Evolutionary conservation across 495 filamentous ascomycete genomes (phyloP).

Genomic region (Penicillium canariense): DNA sequence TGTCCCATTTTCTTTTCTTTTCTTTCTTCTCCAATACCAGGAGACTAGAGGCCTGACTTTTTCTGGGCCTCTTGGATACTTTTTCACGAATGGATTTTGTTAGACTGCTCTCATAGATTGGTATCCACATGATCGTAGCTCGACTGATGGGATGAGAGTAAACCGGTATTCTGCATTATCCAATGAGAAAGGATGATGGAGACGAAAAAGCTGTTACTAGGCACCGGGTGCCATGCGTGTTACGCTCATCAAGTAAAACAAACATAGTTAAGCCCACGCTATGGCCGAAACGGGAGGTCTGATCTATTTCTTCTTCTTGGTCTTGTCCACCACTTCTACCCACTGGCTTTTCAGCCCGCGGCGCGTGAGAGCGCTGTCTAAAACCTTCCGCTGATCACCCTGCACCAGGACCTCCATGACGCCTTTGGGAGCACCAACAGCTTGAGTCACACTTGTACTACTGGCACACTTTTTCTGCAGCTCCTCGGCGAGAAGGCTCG

Average conservation of each 20-base stretch:
- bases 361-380: slow-evolving; percentile 59
- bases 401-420: slow-evolving; percentile 72
- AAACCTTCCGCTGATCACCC: slow-evolving; percentile 61
- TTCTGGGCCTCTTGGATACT: slow-evolving; percentile 7
- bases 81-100: slow-evolving; percentile 26
- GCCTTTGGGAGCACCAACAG: slow-evolving; percentile 59
- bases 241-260: too few relatives aligned
- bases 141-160: too few relatives aligned
- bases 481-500: slow-evolving; percentile 63
- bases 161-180: too few relatives aligned
- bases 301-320: slow-evolving; percentile 62
- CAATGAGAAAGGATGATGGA: too few relatives aligned
- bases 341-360: slow-evolving; percentile 58
- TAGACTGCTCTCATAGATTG: slow-evolving; percentile 16
- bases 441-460: slow-evolving; percentile 62
- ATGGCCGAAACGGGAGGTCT: background rate
- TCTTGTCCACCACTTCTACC: slow-evolving; percentile 68
- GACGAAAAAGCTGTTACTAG: too few relatives aligned
- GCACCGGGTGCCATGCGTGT: too few relatives aligned
- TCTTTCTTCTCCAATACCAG: slow-evolving; percentile 10
- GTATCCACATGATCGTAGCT: background rate
- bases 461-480: slow-evolving; percentile 70
- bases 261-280: too few relatives aligned
- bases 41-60: slow-evolving; percentile 8
- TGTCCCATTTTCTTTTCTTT: slow-evolving; percentile 20